Evolutionary conservation across 2,329 filamentous ascomycete genomes (phyloP).

Genomic region (Penicillium sp.): DNA sequence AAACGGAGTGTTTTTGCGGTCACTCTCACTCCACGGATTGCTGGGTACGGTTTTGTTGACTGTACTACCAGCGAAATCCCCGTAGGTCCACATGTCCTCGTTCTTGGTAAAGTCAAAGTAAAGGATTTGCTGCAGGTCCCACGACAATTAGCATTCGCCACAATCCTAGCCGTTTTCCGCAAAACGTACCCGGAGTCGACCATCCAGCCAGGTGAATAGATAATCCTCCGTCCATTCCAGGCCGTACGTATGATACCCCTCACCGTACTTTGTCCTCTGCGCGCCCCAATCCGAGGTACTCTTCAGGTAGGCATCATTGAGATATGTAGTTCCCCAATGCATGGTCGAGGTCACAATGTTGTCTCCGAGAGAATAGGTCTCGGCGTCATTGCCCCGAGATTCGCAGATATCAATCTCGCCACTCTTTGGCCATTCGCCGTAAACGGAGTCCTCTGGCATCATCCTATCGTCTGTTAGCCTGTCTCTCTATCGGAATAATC

Average conservation of each 20-base stretch:
- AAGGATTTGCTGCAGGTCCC: slow-evolving; percentile 34
- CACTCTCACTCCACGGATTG: slow-evolving; percentile 50
- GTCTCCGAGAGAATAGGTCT: slow-evolving; percentile 42
- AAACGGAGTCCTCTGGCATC: slow-evolving; percentile 53
- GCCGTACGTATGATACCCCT: slow-evolving; percentile 54
- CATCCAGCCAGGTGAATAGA: slow-evolving; percentile 57
- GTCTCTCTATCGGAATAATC: neutral
- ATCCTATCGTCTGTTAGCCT: slow-evolving; percentile 39
- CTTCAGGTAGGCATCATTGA: slow-evolving; percentile 8
- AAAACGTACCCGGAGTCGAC: slow-evolving; percentile 20
- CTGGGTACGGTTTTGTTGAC: slow-evolving; percentile 47
- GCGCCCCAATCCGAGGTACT: slow-evolving; percentile 11
- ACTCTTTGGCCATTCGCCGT: slow-evolving; percentile 55
- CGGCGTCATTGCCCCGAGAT: slow-evolving; percentile 50
- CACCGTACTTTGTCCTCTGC: slow-evolving; percentile 14
- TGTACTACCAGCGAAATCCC: slow-evolving; percentile 45
- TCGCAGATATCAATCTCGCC: slow-evolving; percentile 60
- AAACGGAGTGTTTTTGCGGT: slow-evolving; percentile 53
- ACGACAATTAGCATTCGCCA: neutral
- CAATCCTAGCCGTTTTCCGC: neutral
- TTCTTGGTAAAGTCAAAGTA: slow-evolving; percentile 34
- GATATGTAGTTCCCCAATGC: slow-evolving; percentile 23
- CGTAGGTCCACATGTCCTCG: slow-evolving; percentile 38
- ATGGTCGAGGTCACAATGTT: slow-evolving; percentile 45
- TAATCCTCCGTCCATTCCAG: slow-evolving; percentile 57